Base-by-base conservation (phyloP, 441 rosid genomes). In the Kokia cookei region DNA sequence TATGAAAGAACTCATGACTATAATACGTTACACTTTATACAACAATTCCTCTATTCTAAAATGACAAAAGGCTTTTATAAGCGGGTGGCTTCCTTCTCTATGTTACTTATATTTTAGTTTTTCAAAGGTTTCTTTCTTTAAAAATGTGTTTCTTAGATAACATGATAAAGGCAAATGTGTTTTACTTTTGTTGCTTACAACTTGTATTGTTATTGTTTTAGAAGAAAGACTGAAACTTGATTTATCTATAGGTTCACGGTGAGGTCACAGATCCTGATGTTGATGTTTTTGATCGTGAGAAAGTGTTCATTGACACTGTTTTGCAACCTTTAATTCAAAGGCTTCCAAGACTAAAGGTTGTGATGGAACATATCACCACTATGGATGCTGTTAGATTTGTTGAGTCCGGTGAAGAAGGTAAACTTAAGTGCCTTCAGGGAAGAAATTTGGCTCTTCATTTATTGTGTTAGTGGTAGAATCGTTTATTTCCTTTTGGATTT, bases 301-400 rank as follows among this genome's bases (percentile, higher is more conserved):
- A 86, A 79, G 91, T 89, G 72, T 93, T 95, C 79, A 93, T 95
- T 45, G 92, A 91, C 72, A 89, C 93, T 55, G 81, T 95, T 81
- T 79, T 90, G 47, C 89, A 72, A 66, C 97, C 97, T 82, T 82
- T 93, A 35, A 85, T 90, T 62, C 81, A 82, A 79, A 89, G 84
- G 82, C 90, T 95, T 81, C 97, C 98, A 4, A 81, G 58, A 67
- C 80, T 93, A 35, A 93, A 88, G 82, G 82, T 95, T 73, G 97
- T 95, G 55, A 95, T 95, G 98, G 99, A 95, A 82, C 98, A 95
- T 77, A 89, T 95, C 71, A 95, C 98, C 54, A 93, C 98, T 24
- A 75, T 83, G 82, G 99, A 95, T 81, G 99, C 99, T 40, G 98
- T 82, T 73, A 84, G 76, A 35, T 95, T 93, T 79, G 93, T 91